phyloP scores from a whole-genome alignment of 192 early-diverging fungal genomes.

The Rhizophagus clarus region DNA sequence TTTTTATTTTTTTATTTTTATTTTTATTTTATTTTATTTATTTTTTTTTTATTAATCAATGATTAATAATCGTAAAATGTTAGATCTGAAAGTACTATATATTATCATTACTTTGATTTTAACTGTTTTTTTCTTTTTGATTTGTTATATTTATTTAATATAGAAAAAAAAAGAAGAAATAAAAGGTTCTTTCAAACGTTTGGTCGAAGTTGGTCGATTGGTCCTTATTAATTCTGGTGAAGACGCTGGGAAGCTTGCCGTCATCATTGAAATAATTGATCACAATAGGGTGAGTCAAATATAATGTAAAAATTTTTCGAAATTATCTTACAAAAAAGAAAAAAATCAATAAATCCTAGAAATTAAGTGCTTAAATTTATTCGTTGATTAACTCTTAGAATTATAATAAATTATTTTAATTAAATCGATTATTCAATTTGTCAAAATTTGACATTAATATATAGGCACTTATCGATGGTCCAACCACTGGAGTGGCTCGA shows the following conservation, averaged over 20 bases:
- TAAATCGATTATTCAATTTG: background rate
- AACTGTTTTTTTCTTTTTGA: too few species aligned
- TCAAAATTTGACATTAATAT: background rate
- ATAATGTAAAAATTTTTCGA: background rate
- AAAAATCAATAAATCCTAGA: too few species aligned
- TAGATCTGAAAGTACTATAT: too few species aligned
- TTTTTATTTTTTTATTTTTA: too few species aligned
- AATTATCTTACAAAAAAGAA: too few species aligned
- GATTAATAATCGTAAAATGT: background rate
- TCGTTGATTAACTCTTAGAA: too few species aligned
- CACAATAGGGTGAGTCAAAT: slow-evolving; percentile 83
- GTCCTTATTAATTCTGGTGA: slow-evolving; percentile 94
- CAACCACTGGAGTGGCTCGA: slow-evolving; percentile 91
- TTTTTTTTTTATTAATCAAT: too few species aligned
- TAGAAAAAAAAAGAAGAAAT: background rate
- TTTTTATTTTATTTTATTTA: too few species aligned
- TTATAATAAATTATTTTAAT: too few species aligned
- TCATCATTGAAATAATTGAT: slow-evolving; percentile 99
- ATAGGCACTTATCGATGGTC: slow-evolving; percentile 95
- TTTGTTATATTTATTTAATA: slow-evolving; percentile 25
- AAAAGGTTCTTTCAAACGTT: slow-evolving; percentile 77
- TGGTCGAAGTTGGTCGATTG: slow-evolving; percentile 98
- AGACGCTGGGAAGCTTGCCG: slow-evolving; percentile 95
- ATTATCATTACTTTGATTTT: too few species aligned
- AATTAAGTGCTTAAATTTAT: too few species aligned